A percentile compares a stretch with the other conserved stretches of the same genome.
Evolutionary conservation across 2,329 filamentous ascomycete species (phyloP).

Genomic region (Ascochyta rabiei): DNA sequence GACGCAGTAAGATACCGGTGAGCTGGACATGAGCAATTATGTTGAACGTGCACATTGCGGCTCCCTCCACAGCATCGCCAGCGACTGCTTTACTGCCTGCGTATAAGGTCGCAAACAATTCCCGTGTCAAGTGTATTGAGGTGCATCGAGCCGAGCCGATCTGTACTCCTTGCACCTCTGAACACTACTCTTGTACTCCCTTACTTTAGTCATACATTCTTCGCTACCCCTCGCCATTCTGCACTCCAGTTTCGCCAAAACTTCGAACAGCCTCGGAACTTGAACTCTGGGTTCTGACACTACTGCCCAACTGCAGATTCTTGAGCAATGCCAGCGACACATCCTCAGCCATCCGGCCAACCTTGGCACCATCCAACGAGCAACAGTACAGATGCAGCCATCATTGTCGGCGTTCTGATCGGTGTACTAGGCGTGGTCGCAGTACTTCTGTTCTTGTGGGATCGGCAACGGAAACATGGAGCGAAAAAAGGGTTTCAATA

Average conservation of each 20-base stretch:
- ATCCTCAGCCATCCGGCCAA: not conserved
- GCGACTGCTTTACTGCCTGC: not conserved
- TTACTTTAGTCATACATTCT: constrained; percentile 3
- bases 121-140: not conserved
- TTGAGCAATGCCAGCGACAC: constrained; percentile 11
- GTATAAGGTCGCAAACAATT: not conserved
- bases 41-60: not conserved
- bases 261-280: not conserved
- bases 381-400: constrained; percentile 7
- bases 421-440: constrained; percentile 6
- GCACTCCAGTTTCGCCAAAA: not conserved
- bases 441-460: constrained; percentile 2
- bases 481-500: constrained; percentile 2
- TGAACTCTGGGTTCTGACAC: no score
- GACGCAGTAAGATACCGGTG: not conserved
- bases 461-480: constrained; percentile 3
- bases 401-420: constrained; percentile 13
- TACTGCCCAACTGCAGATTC: not conserved
- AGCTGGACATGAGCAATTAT: not conserved
- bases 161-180: constrained; percentile 4
- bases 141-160: not conserved
- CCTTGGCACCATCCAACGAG: not conserved
- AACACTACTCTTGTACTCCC: not conserved
- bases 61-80: not conserved
- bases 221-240: not conserved